Percentiles rank a stretch among this genome's conserved stretches.
Conservation (phyloP, 805 yeast species). For the Candida ovalis region DNA sequence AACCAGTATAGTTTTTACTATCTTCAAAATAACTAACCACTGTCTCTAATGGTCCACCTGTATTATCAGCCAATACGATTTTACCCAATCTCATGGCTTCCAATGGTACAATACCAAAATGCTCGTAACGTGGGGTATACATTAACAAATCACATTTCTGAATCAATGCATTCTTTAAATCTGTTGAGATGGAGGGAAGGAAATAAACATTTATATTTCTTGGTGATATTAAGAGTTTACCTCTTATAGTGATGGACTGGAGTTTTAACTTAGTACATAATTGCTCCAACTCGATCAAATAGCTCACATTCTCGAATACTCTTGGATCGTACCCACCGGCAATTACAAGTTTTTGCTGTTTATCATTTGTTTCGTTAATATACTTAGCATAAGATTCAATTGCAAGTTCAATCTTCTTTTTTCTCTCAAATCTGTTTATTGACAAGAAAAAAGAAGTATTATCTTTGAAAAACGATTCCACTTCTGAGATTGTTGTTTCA, state of each 20-base stretch:
- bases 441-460: constrained; percentile 52
- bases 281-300: constrained; percentile 55
- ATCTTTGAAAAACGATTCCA: constrained; percentile 33
- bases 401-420: constrained; percentile 80
- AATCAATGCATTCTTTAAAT: constrained; percentile 60
- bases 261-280: constrained; percentile 46
- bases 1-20: constrained; percentile 47
- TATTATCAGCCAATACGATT: constrained; percentile 80
- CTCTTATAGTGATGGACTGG: constrained; percentile 36
- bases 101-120: constrained; percentile 96
- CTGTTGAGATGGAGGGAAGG: constrained; percentile 72
- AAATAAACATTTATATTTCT: constrained; percentile 39
- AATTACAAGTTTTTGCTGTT: constrained; percentile 52
- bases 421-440: constrained; percentile 83
- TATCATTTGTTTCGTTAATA: constrained; percentile 27
- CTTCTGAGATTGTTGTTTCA: constrained; percentile 30
- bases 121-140: constrained; percentile 90
- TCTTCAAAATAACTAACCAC: constrained; percentile 35
- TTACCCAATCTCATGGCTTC: constrained; percentile 87
- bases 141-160: constrained; percentile 55
- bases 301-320: constrained; percentile 70
- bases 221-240: constrained; percentile 14
- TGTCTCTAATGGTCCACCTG: constrained; percentile 93
- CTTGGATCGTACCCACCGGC: constrained; percentile 91
- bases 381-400: constrained; percentile 58